Conservation (phyloP, 352 stramenopile genomes). For the Phytopythium delawarense region DNA sequence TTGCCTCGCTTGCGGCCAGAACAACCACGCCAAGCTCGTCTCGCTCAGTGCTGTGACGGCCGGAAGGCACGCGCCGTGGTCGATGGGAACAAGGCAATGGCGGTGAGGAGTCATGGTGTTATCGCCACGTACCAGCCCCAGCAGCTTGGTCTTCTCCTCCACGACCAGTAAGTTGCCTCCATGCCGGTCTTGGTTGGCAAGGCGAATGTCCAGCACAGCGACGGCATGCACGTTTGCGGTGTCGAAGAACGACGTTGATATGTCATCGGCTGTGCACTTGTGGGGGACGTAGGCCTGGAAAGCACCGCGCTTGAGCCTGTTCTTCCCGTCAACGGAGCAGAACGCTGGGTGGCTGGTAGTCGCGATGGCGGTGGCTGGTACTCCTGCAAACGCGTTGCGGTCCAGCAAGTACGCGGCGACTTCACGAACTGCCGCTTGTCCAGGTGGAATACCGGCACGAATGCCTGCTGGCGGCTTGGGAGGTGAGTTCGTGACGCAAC, state of each 20-base stretch:
- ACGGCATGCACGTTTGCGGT: constrained; percentile 59
- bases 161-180: constrained; percentile 70
- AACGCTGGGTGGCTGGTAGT: constrained; percentile 34
- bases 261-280: constrained; percentile 56
- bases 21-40: constrained; percentile 66
- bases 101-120: neutral
- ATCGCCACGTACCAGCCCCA: neutral
- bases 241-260: constrained; percentile 39
- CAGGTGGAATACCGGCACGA: constrained; percentile 39
- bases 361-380: constrained; percentile 42
- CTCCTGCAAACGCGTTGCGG: constrained; percentile 32
- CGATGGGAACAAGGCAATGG: constrained; percentile 56
- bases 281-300: constrained; percentile 63
- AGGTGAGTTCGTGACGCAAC: neutral
- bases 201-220: constrained; percentile 72
- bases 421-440: constrained; percentile 48
- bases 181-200: constrained; percentile 80
- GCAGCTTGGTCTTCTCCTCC: neutral
- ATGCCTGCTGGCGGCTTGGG: constrained; percentile 16
- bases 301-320: constrained; percentile 21
- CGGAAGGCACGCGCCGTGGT: constrained; percentile 73
- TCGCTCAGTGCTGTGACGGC: constrained; percentile 37
- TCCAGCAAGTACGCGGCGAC: constrained; percentile 55
- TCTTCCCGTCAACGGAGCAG: constrained; percentile 13
- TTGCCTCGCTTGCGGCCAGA: constrained; percentile 56